Conservation (phyloP, 2,329 filamentous ascomycete species). For the Elsinoe australis region DNA sequence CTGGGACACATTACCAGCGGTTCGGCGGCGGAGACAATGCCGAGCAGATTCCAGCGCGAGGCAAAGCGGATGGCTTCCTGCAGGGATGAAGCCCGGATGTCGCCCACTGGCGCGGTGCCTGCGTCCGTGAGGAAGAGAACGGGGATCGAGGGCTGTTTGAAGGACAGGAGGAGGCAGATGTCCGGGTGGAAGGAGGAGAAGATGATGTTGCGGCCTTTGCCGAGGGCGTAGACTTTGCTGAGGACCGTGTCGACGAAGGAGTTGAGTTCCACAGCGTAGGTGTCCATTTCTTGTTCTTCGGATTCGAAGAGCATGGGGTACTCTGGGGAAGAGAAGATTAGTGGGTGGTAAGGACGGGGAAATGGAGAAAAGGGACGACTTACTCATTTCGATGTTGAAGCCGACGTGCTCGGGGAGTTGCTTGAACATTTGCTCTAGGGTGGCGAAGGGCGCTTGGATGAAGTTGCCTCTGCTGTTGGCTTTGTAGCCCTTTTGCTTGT, state of each 20-base stretch:
- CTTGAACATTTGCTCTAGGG: conserved; percentile 84
- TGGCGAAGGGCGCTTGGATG: conserved; percentile 93
- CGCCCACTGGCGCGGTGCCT: conserved; percentile 70
- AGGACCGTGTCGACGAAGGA: conserved; percentile 93
- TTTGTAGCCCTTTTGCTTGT: conserved; percentile 91
- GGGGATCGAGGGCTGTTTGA: conserved; percentile 95
- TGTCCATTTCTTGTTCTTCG: conserved; percentile 93
- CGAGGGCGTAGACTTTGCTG: conserved; percentile 78
- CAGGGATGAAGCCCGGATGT: conserved; percentile 81
- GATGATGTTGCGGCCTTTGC: conserved; percentile 78
- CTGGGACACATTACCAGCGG: conserved; percentile 83
- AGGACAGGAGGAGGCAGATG: conserved; percentile 84
- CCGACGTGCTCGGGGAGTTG: conserved; percentile 74
- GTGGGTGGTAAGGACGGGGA: conserved; percentile 23
- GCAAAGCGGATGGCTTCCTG: conserved; percentile 96
- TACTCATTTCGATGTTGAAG: conserved; percentile 95
- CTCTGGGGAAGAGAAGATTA: conserved; percentile 48
- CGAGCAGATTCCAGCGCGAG: conserved; percentile 86
- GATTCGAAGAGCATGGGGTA: conserved; percentile 97
- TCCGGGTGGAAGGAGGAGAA: conserved; percentile 98
- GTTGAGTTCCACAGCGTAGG: conserved; percentile 91
- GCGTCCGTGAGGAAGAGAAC: conserved; percentile 92
- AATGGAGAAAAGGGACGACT: conserved; percentile 24
- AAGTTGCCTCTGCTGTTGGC: conserved; percentile 89
- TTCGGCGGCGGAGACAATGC: conserved; percentile 81